Base-by-base conservation (phyloP, 2,329 filamentous ascomycete species). In the Thelonectria rubi region DNA sequence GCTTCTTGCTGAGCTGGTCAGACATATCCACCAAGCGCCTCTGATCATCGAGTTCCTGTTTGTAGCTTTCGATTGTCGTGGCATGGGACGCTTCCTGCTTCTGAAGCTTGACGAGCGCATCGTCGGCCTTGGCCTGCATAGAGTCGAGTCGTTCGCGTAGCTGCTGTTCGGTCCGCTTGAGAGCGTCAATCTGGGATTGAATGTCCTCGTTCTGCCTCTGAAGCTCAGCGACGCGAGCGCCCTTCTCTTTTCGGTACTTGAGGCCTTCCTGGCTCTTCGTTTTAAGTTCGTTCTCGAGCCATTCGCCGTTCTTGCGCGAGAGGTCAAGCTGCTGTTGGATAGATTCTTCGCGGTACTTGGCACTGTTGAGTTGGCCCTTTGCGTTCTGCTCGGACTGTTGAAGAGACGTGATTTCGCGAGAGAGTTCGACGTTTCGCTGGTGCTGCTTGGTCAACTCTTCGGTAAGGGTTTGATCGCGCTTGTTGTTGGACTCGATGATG, bases 181-280 rank as follows among this genome's bases (percentile, higher is more conserved):
- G 80, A 10, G 90, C 86, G 57, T 97, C 93, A 54, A 93, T 85
- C 32, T 86, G 90, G 18, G 91, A 89, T 65, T 86, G 89, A 46
- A 91, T 88, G 68, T 99, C 95, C 69, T 98, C 94, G 68, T 94
- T 91, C 63, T 91, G 87, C 55, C 93, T 91, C 77, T 97, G 92
- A 26, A 99, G 86, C 72, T 96, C 92, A 9, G 93, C 87, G 69
- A 98, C 92, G 40, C 92, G 91, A 1, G 93, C 90, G 65, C 92
- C 92, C 83, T 97, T 98, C 75, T 99, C 95, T 74, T 97, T 98
- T 65, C 95, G 88, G 77, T 91, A 94, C 73, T 94, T 97, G 67
- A 94, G 86, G 49, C 93, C 88, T 74, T 99, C 95, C 9, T 89
- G 87, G 64, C 87, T 90, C 79, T 97, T 97, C 0, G 92, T 94